Conservation (phyloP, 1,139 yeast genomes). For the Candida tetrigidarum region DNA sequence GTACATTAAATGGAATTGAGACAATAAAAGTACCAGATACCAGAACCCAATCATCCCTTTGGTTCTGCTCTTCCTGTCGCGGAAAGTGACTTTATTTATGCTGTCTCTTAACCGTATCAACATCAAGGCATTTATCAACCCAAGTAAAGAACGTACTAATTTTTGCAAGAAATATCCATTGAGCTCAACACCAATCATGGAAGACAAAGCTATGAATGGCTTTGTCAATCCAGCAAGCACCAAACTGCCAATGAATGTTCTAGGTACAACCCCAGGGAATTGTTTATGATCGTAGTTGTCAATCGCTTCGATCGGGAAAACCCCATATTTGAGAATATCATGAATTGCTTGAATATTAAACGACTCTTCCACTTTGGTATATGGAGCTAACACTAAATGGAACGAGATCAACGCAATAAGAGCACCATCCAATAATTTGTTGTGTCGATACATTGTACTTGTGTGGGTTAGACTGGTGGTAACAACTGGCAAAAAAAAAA, state of each 20-base stretch:
- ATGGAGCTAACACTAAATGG: constrained; percentile 68
- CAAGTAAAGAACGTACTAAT: constrained; percentile 56
- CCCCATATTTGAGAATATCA: constrained; percentile 73
- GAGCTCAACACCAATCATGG: constrained; percentile 25
- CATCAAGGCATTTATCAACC: constrained; percentile 47
- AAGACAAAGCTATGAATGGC: constrained; percentile 30
- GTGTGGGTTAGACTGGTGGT: not conserved
- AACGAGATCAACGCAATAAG: constrained; percentile 36
- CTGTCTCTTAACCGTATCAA: constrained; percentile 32
- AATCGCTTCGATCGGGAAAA: constrained; percentile 36
- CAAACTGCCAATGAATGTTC: constrained; percentile 82
- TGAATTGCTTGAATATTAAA: constrained; percentile 91
- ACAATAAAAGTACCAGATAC: constrained; percentile 58
- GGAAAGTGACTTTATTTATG: constrained; percentile 29
- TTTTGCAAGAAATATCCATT: constrained; percentile 41
- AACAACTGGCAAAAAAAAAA: not conserved
- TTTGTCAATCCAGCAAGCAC: constrained; percentile 46
- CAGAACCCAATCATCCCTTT: constrained; percentile 49
- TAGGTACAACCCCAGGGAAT: constrained; percentile 91
- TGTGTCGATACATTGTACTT: constrained; percentile 22
- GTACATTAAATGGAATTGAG: constrained; percentile 81
- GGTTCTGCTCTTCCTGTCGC: constrained; percentile 24
- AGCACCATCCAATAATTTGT: constrained; percentile 27
- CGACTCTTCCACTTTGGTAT: constrained; percentile 93
- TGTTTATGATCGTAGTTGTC: constrained; percentile 67